phyloP scores from a whole-genome alignment of 495 filamentous ascomycete genomes.

The Penicillium dipodomyicola region DNA sequence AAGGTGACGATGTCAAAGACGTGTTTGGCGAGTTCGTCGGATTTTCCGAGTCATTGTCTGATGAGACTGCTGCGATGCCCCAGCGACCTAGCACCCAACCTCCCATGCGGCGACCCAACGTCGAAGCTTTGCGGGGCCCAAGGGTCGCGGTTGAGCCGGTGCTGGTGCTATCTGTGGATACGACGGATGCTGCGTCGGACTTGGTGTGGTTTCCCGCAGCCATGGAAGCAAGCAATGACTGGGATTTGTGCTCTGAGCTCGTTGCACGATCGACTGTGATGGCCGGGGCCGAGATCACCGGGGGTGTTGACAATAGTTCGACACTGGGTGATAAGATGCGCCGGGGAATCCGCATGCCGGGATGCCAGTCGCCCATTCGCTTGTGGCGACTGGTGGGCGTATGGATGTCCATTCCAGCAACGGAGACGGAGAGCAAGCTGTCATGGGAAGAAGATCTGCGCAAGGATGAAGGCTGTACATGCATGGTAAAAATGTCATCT shows the following conservation, averaged over 20 bases:
- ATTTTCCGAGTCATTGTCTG: constrained; percentile 19
- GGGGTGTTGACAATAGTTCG: constrained; percentile 39
- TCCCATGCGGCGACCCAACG: constrained; percentile 47
- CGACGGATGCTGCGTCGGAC: constrained; percentile 22
- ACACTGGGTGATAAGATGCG: constrained; percentile 37
- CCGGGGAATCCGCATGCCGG: constrained; percentile 32
- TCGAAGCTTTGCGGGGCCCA: constrained; percentile 30
- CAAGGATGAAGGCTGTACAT: constrained; percentile 24
- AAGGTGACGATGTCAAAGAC: constrained; percentile 3
- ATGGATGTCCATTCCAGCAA: constrained; percentile 52
- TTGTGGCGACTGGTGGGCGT: constrained; percentile 37
- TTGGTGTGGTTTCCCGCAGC: constrained; percentile 26
- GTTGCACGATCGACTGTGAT: constrained; percentile 39
- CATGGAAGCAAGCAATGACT: constrained; percentile 41
- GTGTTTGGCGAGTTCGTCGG: constrained; percentile 18
- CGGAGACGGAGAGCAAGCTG: constrained; percentile 51
- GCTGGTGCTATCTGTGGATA: constrained; percentile 28
- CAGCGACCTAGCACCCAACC: constrained; percentile 58
- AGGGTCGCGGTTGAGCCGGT: constrained; percentile 26
- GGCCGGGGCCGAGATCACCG: constrained; percentile 46
- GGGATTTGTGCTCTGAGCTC: constrained; percentile 30
- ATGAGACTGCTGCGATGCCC: constrained; percentile 22
- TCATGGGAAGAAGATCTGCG: constrained; percentile 50
- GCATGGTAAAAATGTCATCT: constrained; percentile 18
- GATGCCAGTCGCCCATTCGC: constrained; percentile 36